Conservation (phyloP, 2,329 filamentous ascomycete species). For the Knufia petricola region DNA sequence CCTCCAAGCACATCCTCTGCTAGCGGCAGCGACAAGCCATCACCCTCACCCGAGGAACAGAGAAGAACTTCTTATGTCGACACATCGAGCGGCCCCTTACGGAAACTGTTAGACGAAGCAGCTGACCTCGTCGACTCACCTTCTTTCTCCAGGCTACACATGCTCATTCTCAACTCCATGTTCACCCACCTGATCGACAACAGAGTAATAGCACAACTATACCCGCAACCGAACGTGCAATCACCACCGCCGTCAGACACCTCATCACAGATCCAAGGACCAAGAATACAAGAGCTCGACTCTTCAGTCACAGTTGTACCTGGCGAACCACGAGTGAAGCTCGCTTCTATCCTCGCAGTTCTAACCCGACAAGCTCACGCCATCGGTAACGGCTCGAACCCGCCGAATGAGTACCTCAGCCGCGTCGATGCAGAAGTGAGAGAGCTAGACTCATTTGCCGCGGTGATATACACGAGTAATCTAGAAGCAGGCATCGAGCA, state of each 20-base stretch:
- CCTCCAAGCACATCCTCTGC: conserved; percentile 31
- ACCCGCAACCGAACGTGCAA: conserved; percentile 46
- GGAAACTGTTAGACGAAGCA: conserved; percentile 86
- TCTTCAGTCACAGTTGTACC: conserved; percentile 35
- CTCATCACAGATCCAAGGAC: conserved; percentile 29
- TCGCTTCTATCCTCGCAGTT: conserved; percentile 83
- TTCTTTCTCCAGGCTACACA: conserved; percentile 76
- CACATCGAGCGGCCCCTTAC: conserved; percentile 43
- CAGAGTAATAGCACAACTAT: conserved; percentile 70
- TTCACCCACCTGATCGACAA: conserved; percentile 77
- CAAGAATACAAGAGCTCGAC: conserved; percentile 27
- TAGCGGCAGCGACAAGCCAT: conserved; percentile 21
- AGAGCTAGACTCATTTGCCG: conserved; percentile 40
- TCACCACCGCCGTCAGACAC: conserved; percentile 37
- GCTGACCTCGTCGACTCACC: conserved; percentile 93
- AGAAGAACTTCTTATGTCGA: conserved; percentile 12
- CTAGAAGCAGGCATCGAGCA: conserved; percentile 27
- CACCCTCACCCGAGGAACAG: conserved; percentile 30
- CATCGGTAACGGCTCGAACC: conserved; percentile 60
- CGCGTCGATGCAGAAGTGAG: conserved; percentile 37
- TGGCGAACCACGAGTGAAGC: conserved; percentile 51
- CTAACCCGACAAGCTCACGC: conserved; percentile 82
- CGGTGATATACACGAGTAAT: conserved; percentile 41
- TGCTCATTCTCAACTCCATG: conserved; percentile 72
- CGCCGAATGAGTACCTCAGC: conserved; percentile 37